These are phyloP conservation scores for Neofusicoccum parvum DNA, from an alignment of 2,329 filamentous ascomycete genomes.

Conservation along the genomic window DNA sequence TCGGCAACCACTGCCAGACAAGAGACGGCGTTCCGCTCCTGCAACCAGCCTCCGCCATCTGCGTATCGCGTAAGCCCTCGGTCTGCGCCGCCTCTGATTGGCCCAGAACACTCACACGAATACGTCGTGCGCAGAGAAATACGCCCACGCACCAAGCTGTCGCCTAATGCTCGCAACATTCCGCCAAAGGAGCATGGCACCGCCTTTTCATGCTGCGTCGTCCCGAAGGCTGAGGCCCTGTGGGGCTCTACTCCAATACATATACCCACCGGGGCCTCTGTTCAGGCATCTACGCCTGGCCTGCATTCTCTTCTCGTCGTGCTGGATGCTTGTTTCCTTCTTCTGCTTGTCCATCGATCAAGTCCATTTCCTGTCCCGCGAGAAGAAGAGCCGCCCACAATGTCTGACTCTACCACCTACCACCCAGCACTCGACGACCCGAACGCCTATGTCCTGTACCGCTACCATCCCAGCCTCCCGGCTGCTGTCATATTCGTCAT, in stretches of 20 bases:
- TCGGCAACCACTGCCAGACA: not conserved
- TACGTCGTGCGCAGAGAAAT: not conserved
- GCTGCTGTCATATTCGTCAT: slow-evolving; percentile 33
- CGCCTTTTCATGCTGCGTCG: slow-evolving; percentile 20
- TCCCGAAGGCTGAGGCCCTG: not conserved
- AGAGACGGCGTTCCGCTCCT: not conserved
- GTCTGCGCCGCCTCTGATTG: not conserved
- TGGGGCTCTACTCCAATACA: not conserved
- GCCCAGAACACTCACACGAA: not conserved
- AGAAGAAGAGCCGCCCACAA: not conserved
- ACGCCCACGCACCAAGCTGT: not conserved
- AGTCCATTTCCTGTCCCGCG: too few species aligned
- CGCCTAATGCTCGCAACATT: not conserved
- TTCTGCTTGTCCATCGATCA: not conserved
- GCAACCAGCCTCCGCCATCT: not conserved
- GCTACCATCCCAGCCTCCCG: slow-evolving; percentile 34
- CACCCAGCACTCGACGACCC: slow-evolving; percentile 3
- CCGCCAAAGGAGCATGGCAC: not conserved
- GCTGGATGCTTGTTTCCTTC: not conserved
- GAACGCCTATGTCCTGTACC: slow-evolving; percentile 29
- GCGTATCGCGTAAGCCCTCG: not conserved
- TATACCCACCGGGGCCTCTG: not conserved
- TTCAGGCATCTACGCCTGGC: not conserved
- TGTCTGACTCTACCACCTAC: not conserved
- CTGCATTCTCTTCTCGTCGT: not conserved